Conservation (phyloP, 495 filamentous ascomycete genomes). For the Patellaria atrata region DNA sequence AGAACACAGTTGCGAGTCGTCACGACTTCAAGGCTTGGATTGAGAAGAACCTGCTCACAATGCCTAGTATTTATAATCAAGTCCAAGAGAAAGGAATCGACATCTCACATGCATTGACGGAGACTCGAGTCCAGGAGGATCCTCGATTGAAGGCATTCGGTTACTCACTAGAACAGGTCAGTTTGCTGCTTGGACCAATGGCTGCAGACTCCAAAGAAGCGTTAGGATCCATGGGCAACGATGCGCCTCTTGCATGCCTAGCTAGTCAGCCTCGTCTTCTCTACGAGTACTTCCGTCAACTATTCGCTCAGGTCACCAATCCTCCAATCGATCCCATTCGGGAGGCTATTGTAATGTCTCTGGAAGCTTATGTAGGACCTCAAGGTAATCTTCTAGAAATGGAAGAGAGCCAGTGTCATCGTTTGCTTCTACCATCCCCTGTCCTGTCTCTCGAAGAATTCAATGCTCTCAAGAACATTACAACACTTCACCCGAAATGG, state of each 20-base stretch:
- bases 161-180: conserved; percentile 95
- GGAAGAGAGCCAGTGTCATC: conserved; percentile 75
- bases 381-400: conserved; percentile 97
- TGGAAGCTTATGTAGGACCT: conserved; percentile 94
- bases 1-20: conserved; percentile 70
- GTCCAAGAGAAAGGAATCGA: conserved; percentile 45
- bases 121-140: conserved; percentile 69
- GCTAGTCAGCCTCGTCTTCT: conserved; percentile 79
- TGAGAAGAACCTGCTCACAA: conserved; percentile 68
- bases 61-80: conserved; percentile 56
- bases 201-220: conserved; percentile 98
- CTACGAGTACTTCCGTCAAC: conserved; percentile 96
- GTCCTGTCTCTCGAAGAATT: conserved; percentile 87
- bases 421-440: conserved; percentile 77
- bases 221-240: conserved; percentile 98
- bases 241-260: conserved; percentile 87
- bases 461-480: conserved; percentile 75
- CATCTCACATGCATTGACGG: conserved; percentile 51
- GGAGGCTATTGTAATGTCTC: conserved; percentile 97
- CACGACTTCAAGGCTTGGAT: conserved; percentile 83
- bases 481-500: conserved; percentile 63
- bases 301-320: conserved; percentile 98
- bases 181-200: conserved; percentile 88
- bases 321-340: conserved; percentile 97
- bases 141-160: conserved; percentile 76